These are phyloP conservation scores for Fusarium concolor DNA, from an alignment of 2,329 filamentous ascomycete genomes.

Conservation along the genomic window DNA sequence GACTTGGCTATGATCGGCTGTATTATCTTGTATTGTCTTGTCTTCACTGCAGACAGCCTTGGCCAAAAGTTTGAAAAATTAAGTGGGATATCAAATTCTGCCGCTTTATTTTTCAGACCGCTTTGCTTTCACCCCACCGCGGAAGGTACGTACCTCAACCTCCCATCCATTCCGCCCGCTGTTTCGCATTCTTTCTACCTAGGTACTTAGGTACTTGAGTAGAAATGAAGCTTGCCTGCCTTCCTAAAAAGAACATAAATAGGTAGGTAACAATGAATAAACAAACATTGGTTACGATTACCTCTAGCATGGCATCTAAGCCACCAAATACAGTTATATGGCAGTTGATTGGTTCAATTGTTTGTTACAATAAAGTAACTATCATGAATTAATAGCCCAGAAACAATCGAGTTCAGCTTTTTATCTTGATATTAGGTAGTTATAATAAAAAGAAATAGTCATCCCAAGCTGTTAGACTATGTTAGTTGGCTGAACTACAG, in stretches of 20 bases:
- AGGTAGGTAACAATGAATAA: too few relatives aligned
- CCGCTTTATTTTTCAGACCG: constrained; percentile 49
- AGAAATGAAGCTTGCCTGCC: too few relatives aligned
- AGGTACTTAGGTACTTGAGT: too few relatives aligned
- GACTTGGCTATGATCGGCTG: constrained; percentile 27
- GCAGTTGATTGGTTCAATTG: too few relatives aligned
- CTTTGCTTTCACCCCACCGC: constrained; percentile 41
- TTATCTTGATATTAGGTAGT: neutral
- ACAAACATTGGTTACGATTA: too few relatives aligned
- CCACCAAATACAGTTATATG: too few relatives aligned
- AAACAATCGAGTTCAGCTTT: neutral
- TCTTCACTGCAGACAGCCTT: constrained; percentile 3
- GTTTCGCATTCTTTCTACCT: too few relatives aligned
- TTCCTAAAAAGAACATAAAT: too few relatives aligned
- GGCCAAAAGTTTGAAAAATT: constrained; percentile 51
- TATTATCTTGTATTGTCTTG: constrained; percentile 13
- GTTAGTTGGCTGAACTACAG: neutral
- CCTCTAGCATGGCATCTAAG: too few relatives aligned
- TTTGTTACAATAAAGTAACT: too few relatives aligned
- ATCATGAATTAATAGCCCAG: neutral
- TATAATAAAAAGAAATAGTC: too few relatives aligned
- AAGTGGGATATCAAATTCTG: constrained; percentile 55
- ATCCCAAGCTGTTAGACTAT: neutral
- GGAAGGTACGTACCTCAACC: constrained; percentile 27
- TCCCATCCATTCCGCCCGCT: neutral